Evolutionary conservation across 768 basidiomycete species (phyloP).

Genomic region (Xerocomus potaroensis): DNA sequence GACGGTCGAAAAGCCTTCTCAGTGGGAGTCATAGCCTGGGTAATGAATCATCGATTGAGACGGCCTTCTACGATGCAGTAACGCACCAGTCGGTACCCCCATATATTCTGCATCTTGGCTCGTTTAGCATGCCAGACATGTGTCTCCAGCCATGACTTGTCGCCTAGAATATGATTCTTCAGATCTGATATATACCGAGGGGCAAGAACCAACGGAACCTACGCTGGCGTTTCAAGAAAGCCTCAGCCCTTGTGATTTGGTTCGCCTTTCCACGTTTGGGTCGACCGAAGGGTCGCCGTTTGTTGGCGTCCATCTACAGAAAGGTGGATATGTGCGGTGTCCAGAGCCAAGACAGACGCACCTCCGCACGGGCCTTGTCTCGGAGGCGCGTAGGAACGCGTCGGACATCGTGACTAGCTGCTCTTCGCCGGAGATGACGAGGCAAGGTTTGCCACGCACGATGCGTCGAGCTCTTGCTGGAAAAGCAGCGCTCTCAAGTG

Average conservation of each 20-base stretch:
- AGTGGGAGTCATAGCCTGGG: slow-evolving; percentile 77
- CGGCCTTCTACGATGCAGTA: neutral
- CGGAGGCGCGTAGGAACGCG: slow-evolving; percentile 84
- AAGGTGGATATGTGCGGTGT: slow-evolving; percentile 28
- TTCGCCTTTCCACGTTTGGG: slow-evolving; percentile 64
- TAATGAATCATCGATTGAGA: neutral
- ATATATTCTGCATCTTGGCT: slow-evolving; percentile 90
- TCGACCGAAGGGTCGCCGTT: slow-evolving; percentile 38
- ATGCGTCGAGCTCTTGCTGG: slow-evolving; percentile 65
- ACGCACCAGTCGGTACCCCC: slow-evolving; percentile 85
- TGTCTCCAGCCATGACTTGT: slow-evolving; percentile 92
- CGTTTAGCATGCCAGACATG: slow-evolving; percentile 98
- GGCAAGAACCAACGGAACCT: slow-evolving; percentile 5
- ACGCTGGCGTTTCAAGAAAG: slow-evolving; percentile 75
- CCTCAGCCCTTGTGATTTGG: slow-evolving; percentile 52
- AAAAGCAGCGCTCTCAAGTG: slow-evolving; percentile 1
- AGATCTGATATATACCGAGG: neutral
- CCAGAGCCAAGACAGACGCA: slow-evolving; percentile 28
- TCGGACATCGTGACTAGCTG: slow-evolving; percentile 91
- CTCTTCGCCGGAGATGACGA: slow-evolving; percentile 84
- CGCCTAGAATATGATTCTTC: slow-evolving; percentile 40
- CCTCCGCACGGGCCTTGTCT: slow-evolving; percentile 80
- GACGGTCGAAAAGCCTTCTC: slow-evolving; percentile 92
- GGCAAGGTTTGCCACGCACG: slow-evolving; percentile 93
- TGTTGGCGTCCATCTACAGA: slow-evolving; percentile 50